A percentile compares a stretch with the other conserved stretches of the same genome.
Evolutionary conservation across 2,329 filamentous ascomycete species (phyloP).

Genomic region (Colletotrichum lentis): DNA sequence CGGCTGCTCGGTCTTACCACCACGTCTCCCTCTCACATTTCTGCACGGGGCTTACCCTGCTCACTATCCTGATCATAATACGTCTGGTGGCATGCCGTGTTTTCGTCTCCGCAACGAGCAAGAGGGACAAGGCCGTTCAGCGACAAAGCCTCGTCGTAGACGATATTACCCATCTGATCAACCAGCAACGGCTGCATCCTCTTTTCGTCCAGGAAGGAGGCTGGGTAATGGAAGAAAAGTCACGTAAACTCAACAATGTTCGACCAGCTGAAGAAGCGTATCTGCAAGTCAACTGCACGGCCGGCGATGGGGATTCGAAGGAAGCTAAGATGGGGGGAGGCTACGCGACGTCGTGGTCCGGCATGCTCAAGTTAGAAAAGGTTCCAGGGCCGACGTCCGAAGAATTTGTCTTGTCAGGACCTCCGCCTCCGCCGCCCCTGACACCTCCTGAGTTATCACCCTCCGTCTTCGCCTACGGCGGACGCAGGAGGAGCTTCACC

Average conservation of each 20-base stretch:
- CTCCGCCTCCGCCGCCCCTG: constrained; percentile 58
- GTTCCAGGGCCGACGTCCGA: constrained; percentile 30
- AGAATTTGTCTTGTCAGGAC: constrained; percentile 45
- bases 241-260: constrained; percentile 45
- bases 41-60: constrained; percentile 45
- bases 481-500: constrained; percentile 47
- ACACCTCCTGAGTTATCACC: constrained; percentile 58
- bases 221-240: constrained; percentile 42
- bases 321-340: neutral
- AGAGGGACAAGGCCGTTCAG: neutral
- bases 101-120: constrained; percentile 8
- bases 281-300: constrained; percentile 19
- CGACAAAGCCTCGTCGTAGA: neutral
- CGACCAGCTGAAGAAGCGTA: constrained; percentile 5
- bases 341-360: neutral
- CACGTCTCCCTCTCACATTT: constrained; percentile 39
- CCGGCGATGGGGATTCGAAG: constrained; percentile 1
- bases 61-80: constrained; percentile 48
- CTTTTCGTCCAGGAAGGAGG: constrained; percentile 25
- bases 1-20: constrained; percentile 20
- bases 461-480: constrained; percentile 54
- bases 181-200: constrained; percentile 34
- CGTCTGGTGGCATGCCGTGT: constrained; percentile 30
- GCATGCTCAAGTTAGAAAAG: constrained; percentile 1
- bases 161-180: constrained; percentile 17